Evolutionary conservation across 352 stramenopile genomes (phyloP).

Genomic region (Phytophthora gonapodyides): DNA sequence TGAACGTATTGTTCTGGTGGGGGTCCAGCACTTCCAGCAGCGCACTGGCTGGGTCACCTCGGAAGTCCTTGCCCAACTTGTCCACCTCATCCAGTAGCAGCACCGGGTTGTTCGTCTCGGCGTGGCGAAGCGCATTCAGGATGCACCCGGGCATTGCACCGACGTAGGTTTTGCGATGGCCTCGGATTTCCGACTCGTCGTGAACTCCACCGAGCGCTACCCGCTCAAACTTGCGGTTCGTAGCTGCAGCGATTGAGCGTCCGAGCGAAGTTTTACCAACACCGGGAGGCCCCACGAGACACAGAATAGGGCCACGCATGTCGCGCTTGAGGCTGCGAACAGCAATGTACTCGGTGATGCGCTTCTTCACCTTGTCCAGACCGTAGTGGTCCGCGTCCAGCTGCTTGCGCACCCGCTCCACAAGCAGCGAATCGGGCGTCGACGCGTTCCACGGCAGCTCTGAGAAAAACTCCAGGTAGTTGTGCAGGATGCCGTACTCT

Average conservation of each 20-base stretch:
- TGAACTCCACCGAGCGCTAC: constrained; percentile 80
- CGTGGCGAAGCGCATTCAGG: constrained; percentile 75
- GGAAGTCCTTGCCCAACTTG: constrained; percentile 80
- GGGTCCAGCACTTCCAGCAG: constrained; percentile 88
- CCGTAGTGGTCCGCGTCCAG: constrained; percentile 84
- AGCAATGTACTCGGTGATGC: constrained; percentile 88
- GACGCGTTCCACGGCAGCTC: constrained; percentile 69
- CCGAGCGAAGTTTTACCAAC: constrained; percentile 87
- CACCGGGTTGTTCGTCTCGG: constrained; percentile 78
- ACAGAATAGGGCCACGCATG: constrained; percentile 89
- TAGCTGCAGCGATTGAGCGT: constrained; percentile 78
- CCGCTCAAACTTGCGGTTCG: constrained; percentile 76
- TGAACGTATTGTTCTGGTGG: constrained; percentile 88
- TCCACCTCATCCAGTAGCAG: constrained; percentile 89
- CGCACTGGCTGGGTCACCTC: constrained; percentile 65
- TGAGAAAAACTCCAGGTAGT: constrained; percentile 83
- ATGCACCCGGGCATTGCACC: constrained; percentile 87
- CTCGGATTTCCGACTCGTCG: constrained; percentile 86
- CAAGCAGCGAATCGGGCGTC: constrained; percentile 59
- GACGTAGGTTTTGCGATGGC: constrained; percentile 89
- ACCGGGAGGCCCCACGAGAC: constrained; percentile 83
- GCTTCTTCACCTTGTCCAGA: constrained; percentile 84
- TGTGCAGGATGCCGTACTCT: constrained; percentile 80
- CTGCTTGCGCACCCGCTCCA: constrained; percentile 61
- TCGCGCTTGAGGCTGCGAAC: constrained; percentile 79